These are phyloP conservation scores for Nicotiana obtusifolia DNA, from an alignment of 257 asterid species.

Conservation along the genomic window DNA sequence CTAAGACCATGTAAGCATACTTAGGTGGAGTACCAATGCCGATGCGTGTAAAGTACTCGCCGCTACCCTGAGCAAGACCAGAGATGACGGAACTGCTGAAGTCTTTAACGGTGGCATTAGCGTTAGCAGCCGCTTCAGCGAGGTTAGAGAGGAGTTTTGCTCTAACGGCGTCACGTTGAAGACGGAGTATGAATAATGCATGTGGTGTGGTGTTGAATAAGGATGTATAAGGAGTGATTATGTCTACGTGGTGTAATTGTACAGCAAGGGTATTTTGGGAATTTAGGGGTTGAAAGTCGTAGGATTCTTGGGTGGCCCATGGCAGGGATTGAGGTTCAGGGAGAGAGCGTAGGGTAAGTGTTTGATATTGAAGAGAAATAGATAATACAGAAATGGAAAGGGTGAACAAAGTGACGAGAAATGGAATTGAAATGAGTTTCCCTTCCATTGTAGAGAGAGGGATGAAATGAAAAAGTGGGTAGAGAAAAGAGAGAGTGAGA, in stretches of 20 bases:
- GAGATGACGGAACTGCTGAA: constrained; percentile 49
- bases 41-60: constrained; percentile 90
- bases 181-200: constrained; percentile 57
- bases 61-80: constrained; percentile 78
- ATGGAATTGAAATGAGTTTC: neutral
- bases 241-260: constrained; percentile 59
- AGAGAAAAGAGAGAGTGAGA: neutral
- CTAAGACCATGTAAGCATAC: constrained; percentile 64
- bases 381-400: constrained; percentile 19
- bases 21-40: constrained; percentile 77
- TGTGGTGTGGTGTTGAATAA: constrained; percentile 37
- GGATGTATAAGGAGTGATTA: constrained; percentile 24
- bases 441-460: neutral
- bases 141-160: constrained; percentile 25
- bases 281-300: neutral
- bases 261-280: constrained; percentile 26
- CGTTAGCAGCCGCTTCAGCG: constrained; percentile 16
- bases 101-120: neutral
- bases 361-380: constrained; percentile 28
- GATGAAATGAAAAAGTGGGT: neutral
- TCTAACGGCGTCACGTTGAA: constrained; percentile 60
- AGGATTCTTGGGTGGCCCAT: constrained; percentile 23
- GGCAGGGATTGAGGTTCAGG: constrained; percentile 50
- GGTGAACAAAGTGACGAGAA: neutral
- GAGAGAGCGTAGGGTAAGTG: constrained; percentile 39